Conservation (phyloP, 129 eudicot genomes). For the Flaveria linearis region DNA sequence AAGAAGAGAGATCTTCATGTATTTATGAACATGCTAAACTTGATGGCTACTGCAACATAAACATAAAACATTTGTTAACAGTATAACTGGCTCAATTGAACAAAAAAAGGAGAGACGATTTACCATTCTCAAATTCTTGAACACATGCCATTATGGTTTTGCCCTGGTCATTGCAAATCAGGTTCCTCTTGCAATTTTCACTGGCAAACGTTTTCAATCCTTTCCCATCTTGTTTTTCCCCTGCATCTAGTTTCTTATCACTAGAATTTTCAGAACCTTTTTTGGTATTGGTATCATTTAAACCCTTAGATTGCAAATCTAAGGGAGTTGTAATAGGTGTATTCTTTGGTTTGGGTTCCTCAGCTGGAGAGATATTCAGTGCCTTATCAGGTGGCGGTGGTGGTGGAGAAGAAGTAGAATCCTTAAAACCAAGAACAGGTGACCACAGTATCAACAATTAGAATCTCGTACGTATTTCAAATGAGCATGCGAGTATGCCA, state of each 20-base stretch:
- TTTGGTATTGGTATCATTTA: conserved; percentile 15
- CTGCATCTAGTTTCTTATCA: conserved; percentile 9
- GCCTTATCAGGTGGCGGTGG: conserved; percentile 12
- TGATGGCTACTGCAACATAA: not conserved
- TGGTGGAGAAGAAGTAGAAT: conserved; percentile 26
- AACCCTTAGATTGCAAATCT: conserved; percentile 25
- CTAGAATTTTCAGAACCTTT: conserved; percentile 8
- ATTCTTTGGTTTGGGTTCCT: conserved; percentile 23
- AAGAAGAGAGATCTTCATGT: not conserved
- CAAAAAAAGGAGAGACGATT: not conserved
- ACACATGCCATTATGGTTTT: conserved; percentile 35
- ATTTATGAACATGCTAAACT: not conserved
- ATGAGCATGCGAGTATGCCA: too few species aligned
- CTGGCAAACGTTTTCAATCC: conserved; percentile 18
- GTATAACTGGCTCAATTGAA: not conserved
- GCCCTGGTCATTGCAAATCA: conserved; percentile 23
- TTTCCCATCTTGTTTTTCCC: conserved; percentile 22
- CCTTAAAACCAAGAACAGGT: conserved; percentile 15
- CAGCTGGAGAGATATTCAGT: not conserved
- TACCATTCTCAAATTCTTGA: conserved; percentile 29
- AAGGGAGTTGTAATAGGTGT: not conserved
- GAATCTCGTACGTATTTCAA: too few species aligned
- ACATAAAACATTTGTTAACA: not conserved
- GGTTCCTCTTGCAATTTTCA: conserved; percentile 26
- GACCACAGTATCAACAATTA: not conserved